A percentile compares a stretch with the other conserved stretches of the same genome.
These are phyloP conservation scores for Zymoseptoria passerinii DNA, from an alignment of 2,329 filamentous ascomycete genomes.

Conservation along the genomic window DNA sequence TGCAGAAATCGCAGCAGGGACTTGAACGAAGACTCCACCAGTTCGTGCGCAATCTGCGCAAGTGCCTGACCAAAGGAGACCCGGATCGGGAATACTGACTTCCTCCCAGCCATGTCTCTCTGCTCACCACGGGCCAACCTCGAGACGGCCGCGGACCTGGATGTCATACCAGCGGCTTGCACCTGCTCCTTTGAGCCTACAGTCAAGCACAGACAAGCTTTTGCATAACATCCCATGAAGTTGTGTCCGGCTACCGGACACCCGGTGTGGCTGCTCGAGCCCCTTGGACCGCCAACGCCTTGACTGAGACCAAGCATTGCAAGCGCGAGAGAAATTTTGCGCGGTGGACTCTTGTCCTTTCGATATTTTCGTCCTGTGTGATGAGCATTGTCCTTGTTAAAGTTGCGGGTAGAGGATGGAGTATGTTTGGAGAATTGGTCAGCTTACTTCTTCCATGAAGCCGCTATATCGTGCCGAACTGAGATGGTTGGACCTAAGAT, in stretches of 20 bases:
- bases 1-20: neutral
- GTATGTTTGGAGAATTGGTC: neutral
- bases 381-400: neutral
- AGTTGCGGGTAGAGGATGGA: neutral
- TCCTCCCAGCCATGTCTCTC: neutral
- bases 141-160: neutral
- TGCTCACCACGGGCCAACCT: neutral
- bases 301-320: neutral
- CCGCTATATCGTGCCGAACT: neutral
- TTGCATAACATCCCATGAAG: neutral
- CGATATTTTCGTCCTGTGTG: neutral
- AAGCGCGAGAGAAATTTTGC: neutral
- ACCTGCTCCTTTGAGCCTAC: neutral
- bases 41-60: too few species aligned
- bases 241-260: neutral
- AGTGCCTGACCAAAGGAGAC: too few species aligned
- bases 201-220: neutral
- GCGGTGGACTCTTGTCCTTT: neutral
- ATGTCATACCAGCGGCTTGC: neutral
- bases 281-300: neutral
- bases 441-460: neutral
- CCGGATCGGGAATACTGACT: neutral
- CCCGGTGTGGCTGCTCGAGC: neutral
- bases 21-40: too few species aligned
- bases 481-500: neutral